phyloP scores from a whole-genome alignment of 2,329 filamentous ascomycete genomes.

The Blastomyces parvus region DNA sequence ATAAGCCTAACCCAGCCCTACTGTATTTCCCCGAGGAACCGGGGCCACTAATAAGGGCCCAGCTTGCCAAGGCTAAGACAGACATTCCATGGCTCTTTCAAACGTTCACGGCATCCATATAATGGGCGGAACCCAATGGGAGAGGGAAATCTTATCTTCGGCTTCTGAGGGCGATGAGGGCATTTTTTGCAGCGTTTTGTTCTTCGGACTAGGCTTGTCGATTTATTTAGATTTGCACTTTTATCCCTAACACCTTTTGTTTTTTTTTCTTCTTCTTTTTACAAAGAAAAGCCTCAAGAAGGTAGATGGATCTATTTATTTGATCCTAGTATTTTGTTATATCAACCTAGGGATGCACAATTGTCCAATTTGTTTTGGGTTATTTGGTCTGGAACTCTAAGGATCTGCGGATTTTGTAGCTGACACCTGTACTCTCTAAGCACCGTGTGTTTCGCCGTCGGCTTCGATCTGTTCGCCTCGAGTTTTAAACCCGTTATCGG shows the following conservation, averaged over 20 bases:
- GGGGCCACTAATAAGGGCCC: too few species aligned
- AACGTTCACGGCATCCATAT: background rate
- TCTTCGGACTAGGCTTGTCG: background rate
- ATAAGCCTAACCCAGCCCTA: background rate
- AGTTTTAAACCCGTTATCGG: conserved; percentile 11
- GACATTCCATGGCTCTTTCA: background rate
- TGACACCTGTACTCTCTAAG: background rate
- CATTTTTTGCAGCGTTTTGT: background rate
- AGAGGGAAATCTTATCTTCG: background rate
- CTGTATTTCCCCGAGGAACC: background rate
- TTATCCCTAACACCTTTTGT: too few species aligned
- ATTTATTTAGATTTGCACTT: background rate
- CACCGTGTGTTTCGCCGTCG: background rate
- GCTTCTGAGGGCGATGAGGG: background rate
- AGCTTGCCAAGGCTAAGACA: background rate
- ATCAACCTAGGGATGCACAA: background rate
- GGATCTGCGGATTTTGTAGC: background rate
- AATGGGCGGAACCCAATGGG: background rate
- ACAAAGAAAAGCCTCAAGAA: too few species aligned
- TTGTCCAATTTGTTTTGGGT: background rate
- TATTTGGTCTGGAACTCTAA: background rate
- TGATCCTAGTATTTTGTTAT: background rate
- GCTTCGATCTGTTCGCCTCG: background rate
- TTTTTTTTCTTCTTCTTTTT: background rate
- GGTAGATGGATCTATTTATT: too few species aligned